phyloP scores from a whole-genome alignment of 805 yeast species.

The Ogataea pilisensis region DNA sequence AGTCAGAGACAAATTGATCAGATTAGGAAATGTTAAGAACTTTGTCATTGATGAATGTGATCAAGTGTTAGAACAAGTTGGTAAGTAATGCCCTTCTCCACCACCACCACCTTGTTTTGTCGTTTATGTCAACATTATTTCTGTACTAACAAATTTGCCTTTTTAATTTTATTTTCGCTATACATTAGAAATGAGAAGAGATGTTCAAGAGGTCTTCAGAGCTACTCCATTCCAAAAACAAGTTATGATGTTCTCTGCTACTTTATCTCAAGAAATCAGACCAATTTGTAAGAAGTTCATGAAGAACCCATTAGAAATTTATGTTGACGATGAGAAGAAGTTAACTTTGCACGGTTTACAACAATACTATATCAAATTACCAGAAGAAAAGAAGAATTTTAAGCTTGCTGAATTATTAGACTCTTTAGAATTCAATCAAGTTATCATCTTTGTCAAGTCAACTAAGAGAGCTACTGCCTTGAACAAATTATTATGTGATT shows the following conservation, averaged over 20 bases:
- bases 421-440: conserved; percentile 95
- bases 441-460: conserved; percentile 90
- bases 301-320: conserved; percentile 96
- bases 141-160: conserved; percentile 1
- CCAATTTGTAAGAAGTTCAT: conserved; percentile 96
- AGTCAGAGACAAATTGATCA: conserved; percentile 84
- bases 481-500: conserved; percentile 81
- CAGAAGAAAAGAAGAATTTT: conserved; percentile 89
- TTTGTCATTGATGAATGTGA: conserved; percentile 98
- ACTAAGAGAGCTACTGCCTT: conserved; percentile 89
- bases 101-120: neutral
- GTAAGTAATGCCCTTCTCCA: conserved; percentile 16
- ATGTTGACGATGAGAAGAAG: conserved; percentile 96
- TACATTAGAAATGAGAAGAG: conserved; percentile 91
- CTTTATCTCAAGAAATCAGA: conserved; percentile 88
- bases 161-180: conserved; percentile 27
- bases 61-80: conserved; percentile 75
- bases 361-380: conserved; percentile 88
- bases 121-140: neutral
- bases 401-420: conserved; percentile 90
- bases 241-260: conserved; percentile 99
- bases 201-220: conserved; percentile 96
- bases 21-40: conserved; percentile 84
- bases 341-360: conserved; percentile 96
- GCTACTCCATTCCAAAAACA: conserved; percentile 97